These are phyloP conservation scores for Myriosclerotinia duriaeana DNA, from an alignment of 2,329 filamentous ascomycete genomes.

Conservation along the genomic window DNA sequence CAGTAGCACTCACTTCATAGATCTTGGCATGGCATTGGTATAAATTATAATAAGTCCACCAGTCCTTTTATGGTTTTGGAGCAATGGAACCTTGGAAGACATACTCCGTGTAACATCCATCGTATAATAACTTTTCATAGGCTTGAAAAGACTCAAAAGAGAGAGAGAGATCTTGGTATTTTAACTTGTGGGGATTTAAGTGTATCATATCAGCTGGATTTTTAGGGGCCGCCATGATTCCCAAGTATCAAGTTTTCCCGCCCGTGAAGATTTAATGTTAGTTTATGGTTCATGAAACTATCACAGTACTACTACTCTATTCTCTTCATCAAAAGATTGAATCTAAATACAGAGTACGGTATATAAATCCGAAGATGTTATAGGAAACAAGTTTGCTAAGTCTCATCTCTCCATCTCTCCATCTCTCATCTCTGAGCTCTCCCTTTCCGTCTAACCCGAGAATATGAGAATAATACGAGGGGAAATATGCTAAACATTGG, in stretches of 20 bases:
- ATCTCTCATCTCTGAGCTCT: not conserved
- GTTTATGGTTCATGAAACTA: no score
- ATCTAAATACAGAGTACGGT: no score
- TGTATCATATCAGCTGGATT: constrained; percentile 1
- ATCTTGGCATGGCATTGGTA: constrained; percentile 7
- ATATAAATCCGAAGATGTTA: no score
- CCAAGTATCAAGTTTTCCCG: no score
- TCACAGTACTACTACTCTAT: no score
- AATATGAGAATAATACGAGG: constrained; percentile 6
- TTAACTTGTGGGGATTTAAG: not conserved
- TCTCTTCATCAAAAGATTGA: no score
- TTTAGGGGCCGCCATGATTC: constrained; percentile 6
- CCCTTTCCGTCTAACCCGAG: constrained; percentile 1
- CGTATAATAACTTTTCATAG: constrained; percentile 8
- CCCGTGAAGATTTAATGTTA: no score
- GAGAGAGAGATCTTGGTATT: not conserved
- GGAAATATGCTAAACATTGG: not conserved
- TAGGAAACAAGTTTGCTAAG: no score
- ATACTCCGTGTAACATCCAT: no score
- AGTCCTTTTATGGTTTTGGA: not conserved
- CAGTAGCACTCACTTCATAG: not conserved
- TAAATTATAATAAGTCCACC: not conserved
- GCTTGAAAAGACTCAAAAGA: not conserved
- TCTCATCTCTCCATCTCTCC: no score
- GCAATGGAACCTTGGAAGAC: not conserved